These are phyloP conservation scores for Globisporangium perplexum DNA, from an alignment of 352 stramenopile genomes.

Conservation along the genomic window DNA sequence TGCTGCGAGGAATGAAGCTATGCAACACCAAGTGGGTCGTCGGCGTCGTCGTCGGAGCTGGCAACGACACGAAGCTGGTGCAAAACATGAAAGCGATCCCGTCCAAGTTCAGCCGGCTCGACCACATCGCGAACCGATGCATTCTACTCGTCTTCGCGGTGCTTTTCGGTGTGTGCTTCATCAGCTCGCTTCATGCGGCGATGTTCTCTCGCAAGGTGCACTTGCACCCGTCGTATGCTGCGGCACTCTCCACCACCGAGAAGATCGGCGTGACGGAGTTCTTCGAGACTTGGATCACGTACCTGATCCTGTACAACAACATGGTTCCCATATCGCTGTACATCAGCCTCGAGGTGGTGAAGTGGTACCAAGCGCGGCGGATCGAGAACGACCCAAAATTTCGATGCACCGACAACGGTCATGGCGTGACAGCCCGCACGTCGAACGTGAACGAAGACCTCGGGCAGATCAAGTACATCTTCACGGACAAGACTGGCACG, in stretches of 20 bases:
- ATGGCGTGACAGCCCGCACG: constrained; percentile 81
- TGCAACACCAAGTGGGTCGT: constrained; percentile 82
- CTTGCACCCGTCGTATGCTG: constrained; percentile 10
- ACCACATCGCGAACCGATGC: constrained; percentile 72
- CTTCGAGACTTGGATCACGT: constrained; percentile 69
- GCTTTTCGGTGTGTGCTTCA: constrained; percentile 61
- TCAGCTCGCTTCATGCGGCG: constrained; percentile 56
- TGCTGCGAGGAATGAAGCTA: constrained; percentile 77
- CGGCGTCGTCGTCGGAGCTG: constrained; percentile 70
- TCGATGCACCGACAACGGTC: constrained; percentile 36
- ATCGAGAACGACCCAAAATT: constrained; percentile 87
- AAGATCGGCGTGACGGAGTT: constrained; percentile 31
- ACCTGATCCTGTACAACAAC: constrained; percentile 87
- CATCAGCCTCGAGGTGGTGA: constrained; percentile 95
- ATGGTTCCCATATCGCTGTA: constrained; percentile 97
- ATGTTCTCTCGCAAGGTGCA: constrained; percentile 40
- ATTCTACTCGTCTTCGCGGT: constrained; percentile 83
- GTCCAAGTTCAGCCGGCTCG: constrained; percentile 81
- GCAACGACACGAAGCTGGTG: constrained; percentile 77
- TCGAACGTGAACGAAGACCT: constrained; percentile 95
- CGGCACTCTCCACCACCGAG: constrained; percentile 24
- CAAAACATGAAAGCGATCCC: constrained; percentile 85
- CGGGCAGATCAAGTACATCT: constrained; percentile 98
- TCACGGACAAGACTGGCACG: constrained; percentile 99
- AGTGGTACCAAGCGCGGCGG: constrained; percentile 92